These are phyloP conservation scores for Cladosporium sp. DNA, from an alignment of 2,329 filamentous ascomycete genomes.

Conservation along the genomic window DNA sequence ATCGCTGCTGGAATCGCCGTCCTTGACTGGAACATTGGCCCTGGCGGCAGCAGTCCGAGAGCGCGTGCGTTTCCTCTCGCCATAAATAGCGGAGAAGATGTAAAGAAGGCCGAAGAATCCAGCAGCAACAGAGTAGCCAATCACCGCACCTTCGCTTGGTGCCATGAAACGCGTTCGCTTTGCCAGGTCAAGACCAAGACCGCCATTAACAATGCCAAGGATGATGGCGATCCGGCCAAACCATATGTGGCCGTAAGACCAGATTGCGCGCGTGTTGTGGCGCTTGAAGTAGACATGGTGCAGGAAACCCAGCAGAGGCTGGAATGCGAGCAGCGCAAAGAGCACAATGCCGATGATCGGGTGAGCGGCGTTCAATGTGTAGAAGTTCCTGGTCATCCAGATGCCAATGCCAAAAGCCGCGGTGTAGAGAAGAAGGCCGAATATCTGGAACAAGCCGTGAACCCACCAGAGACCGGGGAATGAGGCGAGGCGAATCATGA, in stretches of 20 bases:
- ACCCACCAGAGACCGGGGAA: conserved; percentile 43
- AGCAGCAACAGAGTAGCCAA: conserved; percentile 50
- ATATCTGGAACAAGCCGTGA: conserved; percentile 46
- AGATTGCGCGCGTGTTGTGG: conserved; percentile 41
- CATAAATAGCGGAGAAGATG: conserved; percentile 24
- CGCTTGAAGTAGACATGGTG: conserved; percentile 52
- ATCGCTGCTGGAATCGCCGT: not conserved
- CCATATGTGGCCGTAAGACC: conserved; percentile 52
- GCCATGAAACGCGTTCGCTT: conserved; percentile 31
- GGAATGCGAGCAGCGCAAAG: conserved; percentile 51
- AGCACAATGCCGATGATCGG: conserved; percentile 53
- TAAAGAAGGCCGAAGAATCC: conserved; percentile 46
- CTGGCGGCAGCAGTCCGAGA: not conserved
- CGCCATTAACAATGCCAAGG: conserved; percentile 55
- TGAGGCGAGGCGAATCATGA: conserved; percentile 42
- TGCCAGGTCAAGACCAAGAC: conserved; percentile 49
- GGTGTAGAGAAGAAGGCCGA: conserved; percentile 47
- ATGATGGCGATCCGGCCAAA: conserved; percentile 48
- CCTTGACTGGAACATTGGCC: conserved; percentile 6
- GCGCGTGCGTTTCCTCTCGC: conserved; percentile 11
- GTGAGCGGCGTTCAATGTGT: conserved; percentile 40
- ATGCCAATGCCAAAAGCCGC: conserved; percentile 51
- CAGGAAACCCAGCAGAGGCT: conserved; percentile 49
- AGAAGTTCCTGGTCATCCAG: conserved; percentile 37
- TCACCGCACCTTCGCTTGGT: conserved; percentile 33